Base-by-base conservation (phyloP, 106 monocot species). In the Dioscorea dumetorum region DNA sequence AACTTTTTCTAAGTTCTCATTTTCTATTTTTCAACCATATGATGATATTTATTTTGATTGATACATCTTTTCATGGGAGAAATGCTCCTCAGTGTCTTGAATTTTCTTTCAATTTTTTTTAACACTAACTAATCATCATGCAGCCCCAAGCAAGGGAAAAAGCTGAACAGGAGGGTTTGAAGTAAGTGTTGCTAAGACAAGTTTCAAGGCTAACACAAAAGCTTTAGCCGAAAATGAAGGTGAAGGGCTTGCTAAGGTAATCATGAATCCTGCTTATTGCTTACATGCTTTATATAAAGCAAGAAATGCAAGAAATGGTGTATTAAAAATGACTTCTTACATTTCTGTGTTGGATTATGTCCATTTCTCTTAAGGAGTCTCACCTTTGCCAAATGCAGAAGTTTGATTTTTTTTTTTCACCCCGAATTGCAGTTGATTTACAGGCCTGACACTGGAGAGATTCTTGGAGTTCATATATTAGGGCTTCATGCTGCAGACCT, bases 201-300 rank as follows among this genome's bases (percentile, higher is more conserved):
- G 97, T 72, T 97, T 92, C 50, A 97, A 97, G 75, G 91, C 97
- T 19, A 97, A 97, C 60, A 97, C 97, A 54, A 97, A 97, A 76
- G 97, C 97, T 75, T 64, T 97, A 54, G 97, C 89, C 67, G 91
- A 97, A 73, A 97, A 97, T 81, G 97, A 97, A 89, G 97, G 91
- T 24, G 97, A 97, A 49, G 97, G 97, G 24, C 68, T 92, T 58
- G 97, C 97, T 34, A 97, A 97, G 97, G 97, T 97, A 15, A 89
- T 33, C 16, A 58, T 74, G 60, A 10, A 58, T 48, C 17, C 54
- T 34, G 59, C 28, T 31, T 54, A 17, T 53, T 17, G 16, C 51
- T 28, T 23, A 51, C 32, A 18, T 22, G 49, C 48, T 72, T 32
- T 57, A 16, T 24, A 60, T 62, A 28, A 61, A 41, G 5, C 22